These are phyloP conservation scores for Penicillium robsamsonii DNA, from an alignment of 495 filamentous ascomycete genomes.

Conservation along the genomic window DNA sequence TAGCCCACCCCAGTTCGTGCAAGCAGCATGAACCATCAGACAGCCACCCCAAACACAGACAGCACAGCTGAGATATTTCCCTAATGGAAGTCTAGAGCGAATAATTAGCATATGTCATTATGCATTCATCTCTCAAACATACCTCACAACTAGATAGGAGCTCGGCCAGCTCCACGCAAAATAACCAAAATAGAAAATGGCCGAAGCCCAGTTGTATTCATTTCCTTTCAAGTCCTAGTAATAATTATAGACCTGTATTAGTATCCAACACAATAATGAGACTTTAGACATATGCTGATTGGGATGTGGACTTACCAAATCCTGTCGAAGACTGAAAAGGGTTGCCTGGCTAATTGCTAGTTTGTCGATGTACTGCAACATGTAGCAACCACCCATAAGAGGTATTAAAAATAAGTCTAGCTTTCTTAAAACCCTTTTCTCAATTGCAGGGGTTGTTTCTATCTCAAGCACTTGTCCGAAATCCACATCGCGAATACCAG, in stretches of 20 bases:
- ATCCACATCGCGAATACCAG: too few species aligned
- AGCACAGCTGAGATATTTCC: constrained; percentile 42
- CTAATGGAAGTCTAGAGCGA: constrained; percentile 46
- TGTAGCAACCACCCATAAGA: constrained; percentile 45
- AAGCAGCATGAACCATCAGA: constrained; percentile 45
- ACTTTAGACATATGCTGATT: too few species aligned
- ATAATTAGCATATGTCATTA: too few species aligned
- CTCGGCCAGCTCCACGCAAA: constrained; percentile 51
- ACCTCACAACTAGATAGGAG: constrained; percentile 42
- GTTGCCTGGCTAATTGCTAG: constrained; percentile 54
- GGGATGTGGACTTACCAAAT: constrained; percentile 28
- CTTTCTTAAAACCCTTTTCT: constrained; percentile 1
- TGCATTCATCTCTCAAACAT: neutral
- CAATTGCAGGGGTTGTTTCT: neutral
- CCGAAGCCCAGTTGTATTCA: constrained; percentile 50
- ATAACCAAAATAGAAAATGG: constrained; percentile 52
- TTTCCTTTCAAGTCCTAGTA: constrained; percentile 33
- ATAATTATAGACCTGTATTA: neutral
- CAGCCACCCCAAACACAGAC: constrained; percentile 31
- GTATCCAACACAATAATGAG: too few species aligned
- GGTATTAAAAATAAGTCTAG: constrained; percentile 36
- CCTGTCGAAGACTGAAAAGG: constrained; percentile 45
- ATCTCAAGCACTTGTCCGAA: too few species aligned
- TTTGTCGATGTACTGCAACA: constrained; percentile 59
- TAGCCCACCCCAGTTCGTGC: constrained; percentile 47